Conservation (phyloP, 345 rosid genomes). For the Populus pruinosa region DNA sequence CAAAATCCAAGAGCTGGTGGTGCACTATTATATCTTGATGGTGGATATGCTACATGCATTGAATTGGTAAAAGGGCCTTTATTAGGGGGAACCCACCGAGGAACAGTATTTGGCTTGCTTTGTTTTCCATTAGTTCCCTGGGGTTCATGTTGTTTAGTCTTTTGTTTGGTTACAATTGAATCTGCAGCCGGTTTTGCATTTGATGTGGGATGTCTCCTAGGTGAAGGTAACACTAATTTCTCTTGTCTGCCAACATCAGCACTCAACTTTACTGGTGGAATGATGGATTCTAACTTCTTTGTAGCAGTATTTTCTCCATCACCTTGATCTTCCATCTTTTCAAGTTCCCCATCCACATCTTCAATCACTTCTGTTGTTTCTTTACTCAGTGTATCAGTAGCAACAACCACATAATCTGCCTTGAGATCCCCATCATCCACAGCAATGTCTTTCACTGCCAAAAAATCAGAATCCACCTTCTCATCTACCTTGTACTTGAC, state of each 20-base stretch:
- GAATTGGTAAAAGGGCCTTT: slow-evolving; percentile 75
- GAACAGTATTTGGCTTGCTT: slow-evolving; percentile 68
- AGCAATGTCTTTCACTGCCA: slow-evolving; percentile 76
- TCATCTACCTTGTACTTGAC: slow-evolving; percentile 63
- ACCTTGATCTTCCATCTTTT: slow-evolving; percentile 43
- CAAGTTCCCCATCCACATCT: slow-evolving; percentile 34
- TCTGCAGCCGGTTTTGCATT: slow-evolving; percentile 52
- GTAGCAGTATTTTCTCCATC: slow-evolving; percentile 31
- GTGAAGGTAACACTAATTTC: slow-evolving; percentile 40
- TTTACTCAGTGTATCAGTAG: slow-evolving; percentile 32
- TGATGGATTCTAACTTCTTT: slow-evolving; percentile 36
- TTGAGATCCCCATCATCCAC: slow-evolving; percentile 66
- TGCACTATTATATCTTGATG: slow-evolving; percentile 73
- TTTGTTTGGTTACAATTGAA: slow-evolving; percentile 43
- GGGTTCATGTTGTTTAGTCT: slow-evolving; percentile 61
- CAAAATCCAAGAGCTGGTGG: slow-evolving; percentile 59
- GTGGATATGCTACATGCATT: slow-evolving; percentile 77
- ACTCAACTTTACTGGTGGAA: slow-evolving; percentile 26
- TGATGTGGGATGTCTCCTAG: slow-evolving; percentile 44
- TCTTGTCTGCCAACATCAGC: slow-evolving; percentile 46
- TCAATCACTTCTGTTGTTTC: slow-evolving; percentile 38
- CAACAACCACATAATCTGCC: slow-evolving; percentile 25
- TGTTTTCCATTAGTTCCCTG: slow-evolving; percentile 50
- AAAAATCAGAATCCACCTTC: slow-evolving; percentile 44
- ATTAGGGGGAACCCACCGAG: slow-evolving; percentile 87